A percentile compares a stretch with the other conserved stretches of the same genome.
These are phyloP conservation scores for Rutstroemia sp. DNA, from an alignment of 2,329 filamentous ascomycete species.

Conservation along the genomic window DNA sequence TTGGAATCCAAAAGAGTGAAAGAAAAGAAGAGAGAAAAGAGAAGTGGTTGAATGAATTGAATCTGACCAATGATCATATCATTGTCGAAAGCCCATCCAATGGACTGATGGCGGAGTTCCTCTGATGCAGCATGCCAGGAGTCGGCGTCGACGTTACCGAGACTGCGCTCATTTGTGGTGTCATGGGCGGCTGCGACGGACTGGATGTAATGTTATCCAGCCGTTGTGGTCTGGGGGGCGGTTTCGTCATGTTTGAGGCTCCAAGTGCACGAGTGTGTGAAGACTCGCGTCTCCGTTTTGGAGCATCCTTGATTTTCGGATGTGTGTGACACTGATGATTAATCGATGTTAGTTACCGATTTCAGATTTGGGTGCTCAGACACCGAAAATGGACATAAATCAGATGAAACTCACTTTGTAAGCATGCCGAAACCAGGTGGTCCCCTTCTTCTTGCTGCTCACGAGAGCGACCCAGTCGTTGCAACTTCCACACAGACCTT, in stretches of 20 bases:
- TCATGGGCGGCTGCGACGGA: slow-evolving; percentile 34
- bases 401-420: slow-evolving; percentile 58
- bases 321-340: slow-evolving; percentile 55
- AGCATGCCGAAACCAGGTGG: slow-evolving; percentile 82
- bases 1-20: neutral
- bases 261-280: slow-evolving; percentile 36
- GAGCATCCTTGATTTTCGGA: slow-evolving; percentile 62
- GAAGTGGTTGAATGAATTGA: neutral
- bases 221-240: slow-evolving; percentile 26
- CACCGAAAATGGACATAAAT: neutral
- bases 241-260: slow-evolving; percentile 36
- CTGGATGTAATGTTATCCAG: slow-evolving; percentile 2
- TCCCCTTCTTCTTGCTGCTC: slow-evolving; percentile 87
- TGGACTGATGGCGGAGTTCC: slow-evolving; percentile 26
- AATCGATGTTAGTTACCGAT: neutral
- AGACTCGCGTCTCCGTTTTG: slow-evolving; percentile 59
- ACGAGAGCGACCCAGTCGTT: slow-evolving; percentile 76
- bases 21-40: neutral
- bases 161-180: slow-evolving; percentile 38
- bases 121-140: slow-evolving; percentile 11
- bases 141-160: slow-evolving; percentile 34
- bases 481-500: slow-evolving; percentile 70
- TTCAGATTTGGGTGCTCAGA: neutral
- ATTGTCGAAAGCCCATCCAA: slow-evolving; percentile 39
- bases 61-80: slow-evolving; percentile 32